Evolutionary conservation across 148 eudicot genomes (phyloP), one percentile per base, ranked within the genome.

Genomic region (Cornus kousa): DNA sequence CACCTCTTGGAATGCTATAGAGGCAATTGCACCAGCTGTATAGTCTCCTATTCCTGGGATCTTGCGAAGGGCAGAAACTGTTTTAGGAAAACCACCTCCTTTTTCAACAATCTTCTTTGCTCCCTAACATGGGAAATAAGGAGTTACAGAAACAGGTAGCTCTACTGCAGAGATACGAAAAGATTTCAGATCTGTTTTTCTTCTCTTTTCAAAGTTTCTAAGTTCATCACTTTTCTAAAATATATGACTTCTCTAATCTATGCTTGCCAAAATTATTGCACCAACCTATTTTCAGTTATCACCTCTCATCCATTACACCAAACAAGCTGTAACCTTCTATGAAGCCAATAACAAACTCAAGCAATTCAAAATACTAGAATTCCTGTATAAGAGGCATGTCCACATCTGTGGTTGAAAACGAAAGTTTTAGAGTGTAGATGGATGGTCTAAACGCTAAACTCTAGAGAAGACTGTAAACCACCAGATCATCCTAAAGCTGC

Each of bases 21-120:
- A 95, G 82, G 97, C 97, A 84, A 95, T 90, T 57, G 99, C 99
- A 75, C 99, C 97, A 19, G 99, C 89, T 33, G 99, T 95, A 84
- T 95, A 95, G 43, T 93, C 89, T 74, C 99, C 99, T 78, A 95
- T 95, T 65, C 99, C 99, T 68, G 86, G 91, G 73, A 95, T 86
- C 77, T 84, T 89, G 80, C 79, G 89, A 71, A 95, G 87, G 76
- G 82, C 72, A 43, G 85, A 69, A 35, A 90, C 97, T 75, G 93
- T 89, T 83, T 85, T 86, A 71, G 99, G 99, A 74, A 95, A 93
- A 43, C 67, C 74, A 66, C 88, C 90, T 19, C 95, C 97, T 85
- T 80, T 90, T 76, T 90, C 93, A 79, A 86, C 76, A 43, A 95
- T 84, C 88, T 84, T 84, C 83, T 95, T 93, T 64, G 99, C 97